Percentiles rank a stretch among this genome's conserved stretches.
These are phyloP conservation scores for Porcisia hertigi DNA, from an alignment of 208 protist species.

Conservation along the genomic window DNA sequence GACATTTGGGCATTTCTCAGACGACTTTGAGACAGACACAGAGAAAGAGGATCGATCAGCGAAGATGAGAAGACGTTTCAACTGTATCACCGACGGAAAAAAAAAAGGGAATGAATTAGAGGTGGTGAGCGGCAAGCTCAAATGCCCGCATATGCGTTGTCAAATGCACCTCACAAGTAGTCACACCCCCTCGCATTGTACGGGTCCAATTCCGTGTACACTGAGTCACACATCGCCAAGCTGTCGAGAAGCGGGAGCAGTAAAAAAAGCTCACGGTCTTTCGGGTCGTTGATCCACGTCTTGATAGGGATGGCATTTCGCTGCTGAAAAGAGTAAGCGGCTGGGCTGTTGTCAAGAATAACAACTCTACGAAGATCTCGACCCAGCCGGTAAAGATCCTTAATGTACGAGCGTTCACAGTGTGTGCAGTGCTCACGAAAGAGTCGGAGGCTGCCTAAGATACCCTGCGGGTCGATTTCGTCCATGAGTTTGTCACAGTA, in stretches of 20 bases:
- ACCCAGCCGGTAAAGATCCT: slow-evolving; percentile 59
- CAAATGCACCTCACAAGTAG: slow-evolving; percentile 4
- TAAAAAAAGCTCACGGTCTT: slow-evolving; percentile 49
- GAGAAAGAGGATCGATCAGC: neutral
- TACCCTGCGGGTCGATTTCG: slow-evolving; percentile 42
- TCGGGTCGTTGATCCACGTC: slow-evolving; percentile 61
- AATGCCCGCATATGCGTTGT: neutral
- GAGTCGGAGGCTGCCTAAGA: slow-evolving; percentile 47
- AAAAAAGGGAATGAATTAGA: neutral
- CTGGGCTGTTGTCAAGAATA: slow-evolving; percentile 74
- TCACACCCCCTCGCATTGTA: slow-evolving; percentile 41
- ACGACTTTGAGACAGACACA: no score
- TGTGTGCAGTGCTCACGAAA: slow-evolving; percentile 63
- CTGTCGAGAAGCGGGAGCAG: slow-evolving; percentile 49
- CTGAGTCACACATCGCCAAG: slow-evolving; percentile 37
- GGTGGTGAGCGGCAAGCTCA: neutral
- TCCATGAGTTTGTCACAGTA: slow-evolving; percentile 63
- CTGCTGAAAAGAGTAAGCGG: slow-evolving; percentile 69
- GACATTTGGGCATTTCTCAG: no score
- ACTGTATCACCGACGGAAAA: neutral
- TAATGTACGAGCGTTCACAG: slow-evolving; percentile 50
- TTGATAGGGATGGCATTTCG: slow-evolving; percentile 70
- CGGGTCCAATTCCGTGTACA: slow-evolving; percentile 57
- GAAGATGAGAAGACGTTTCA: neutral
- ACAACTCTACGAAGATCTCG: slow-evolving; percentile 41